Evolutionary conservation across 2,329 filamentous ascomycete species (phyloP), one percentile per base, ranked within the genome.

Genomic region (Sclerotinia sclerotiorum): DNA sequence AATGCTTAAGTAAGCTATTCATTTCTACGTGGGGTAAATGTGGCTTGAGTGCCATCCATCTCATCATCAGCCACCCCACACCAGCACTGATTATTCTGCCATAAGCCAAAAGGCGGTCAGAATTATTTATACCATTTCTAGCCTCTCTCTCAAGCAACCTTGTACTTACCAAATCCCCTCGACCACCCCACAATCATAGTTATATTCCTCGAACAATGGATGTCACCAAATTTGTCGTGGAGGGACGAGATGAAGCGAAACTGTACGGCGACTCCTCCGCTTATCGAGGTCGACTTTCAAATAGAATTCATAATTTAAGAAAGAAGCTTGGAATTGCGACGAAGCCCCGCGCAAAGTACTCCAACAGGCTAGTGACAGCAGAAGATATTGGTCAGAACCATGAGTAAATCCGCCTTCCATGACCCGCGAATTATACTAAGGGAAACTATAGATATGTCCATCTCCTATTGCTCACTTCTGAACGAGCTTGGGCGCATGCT

Each of bases 401-500:
- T 79, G 91, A 92, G 91, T 97, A 87, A 75, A 87, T 73, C 29
- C 19, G 52, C 27, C n/a, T 35, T 52, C n/a, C 70, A 56, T 42
- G 51, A 29, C 3, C 63, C 15, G 24, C 24, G 21, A 35, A 49
- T 64, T 11, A 42, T 60, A 17, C 70, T 75, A 67, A 77, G 44
- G 44, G 1, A 19, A 19, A 54, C 56, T 55, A 8, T 44, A 96
- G 92, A 79, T 92, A 89, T 80, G 86, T 89, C 61, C 85, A 90
- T 73, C 84, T 97, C n/a, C 84, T 94, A 44, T 84, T 99, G 68
- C 87, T 97, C 76, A 91, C 88, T 51, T 89, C 94, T 70, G 95
- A 99, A 82, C 87, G 95, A 72, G 92, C 94, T 64, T 98, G 93
- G 92, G 94, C 95, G 49, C 90, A 97, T 79, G 94, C 94, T 69